Percentiles rank a stretch among this genome's conserved stretches.
Conservation (phyloP, 441 rosid genomes). For the Pelargonium fulgidum region DNA sequence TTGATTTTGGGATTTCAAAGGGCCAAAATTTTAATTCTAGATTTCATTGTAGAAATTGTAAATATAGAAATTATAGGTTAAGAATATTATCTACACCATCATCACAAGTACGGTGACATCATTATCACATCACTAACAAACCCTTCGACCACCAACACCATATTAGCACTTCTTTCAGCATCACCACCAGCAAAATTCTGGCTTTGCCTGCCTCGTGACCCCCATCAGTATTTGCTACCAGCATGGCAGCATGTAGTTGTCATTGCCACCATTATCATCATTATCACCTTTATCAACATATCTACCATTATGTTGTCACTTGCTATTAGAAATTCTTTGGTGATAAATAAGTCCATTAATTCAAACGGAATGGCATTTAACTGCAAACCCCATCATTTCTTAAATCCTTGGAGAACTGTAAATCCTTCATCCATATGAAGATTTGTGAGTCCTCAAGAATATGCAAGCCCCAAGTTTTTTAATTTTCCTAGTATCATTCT, state of each 20-base stretch:
- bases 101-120: too few relatives aligned
- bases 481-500: background rate
- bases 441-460: too few relatives aligned
- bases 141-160: background rate
- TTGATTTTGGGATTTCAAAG: background rate
- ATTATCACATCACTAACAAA: too few relatives aligned
- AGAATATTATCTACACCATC: too few relatives aligned
- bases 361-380: background rate
- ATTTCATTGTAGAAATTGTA: background rate
- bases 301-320: background rate
- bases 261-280: background rate
- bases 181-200: background rate
- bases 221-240: background rate
- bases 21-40: background rate
- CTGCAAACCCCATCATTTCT: background rate
- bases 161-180: background rate
- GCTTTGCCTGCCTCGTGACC: background rate
- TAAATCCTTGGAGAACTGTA: background rate
- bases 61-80: too few relatives aligned
- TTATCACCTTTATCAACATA: background rate
- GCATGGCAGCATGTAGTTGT: background rate
- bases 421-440: background rate
- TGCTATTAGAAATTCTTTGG: background rate
- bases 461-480: background rate
- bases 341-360: background rate